A percentile compares a stretch with the other conserved stretches of the same genome.
Conservation (phyloP, 768 basidiomycete genomes). For the Pleurotus ostreatus region DNA sequence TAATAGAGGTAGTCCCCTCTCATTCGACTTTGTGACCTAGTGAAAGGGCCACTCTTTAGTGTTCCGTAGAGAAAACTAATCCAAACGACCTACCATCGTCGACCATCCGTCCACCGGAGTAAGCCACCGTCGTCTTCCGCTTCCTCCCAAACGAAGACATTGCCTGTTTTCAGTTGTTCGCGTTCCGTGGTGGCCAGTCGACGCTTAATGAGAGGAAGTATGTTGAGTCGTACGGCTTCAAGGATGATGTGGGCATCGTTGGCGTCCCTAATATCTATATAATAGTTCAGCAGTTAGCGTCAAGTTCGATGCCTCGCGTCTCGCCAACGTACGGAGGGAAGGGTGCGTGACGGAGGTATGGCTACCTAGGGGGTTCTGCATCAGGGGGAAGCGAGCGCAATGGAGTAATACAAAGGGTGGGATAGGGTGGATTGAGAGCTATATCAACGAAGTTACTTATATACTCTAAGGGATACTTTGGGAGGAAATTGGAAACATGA, state of each 20-base stretch:
- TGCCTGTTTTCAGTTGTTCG: constrained; percentile 48
- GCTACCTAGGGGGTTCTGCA: background rate
- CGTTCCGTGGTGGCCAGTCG: constrained; percentile 48
- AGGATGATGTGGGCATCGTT: constrained; percentile 54
- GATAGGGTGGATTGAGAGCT: background rate
- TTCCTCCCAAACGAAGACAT: constrained; percentile 68
- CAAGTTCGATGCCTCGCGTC: background rate
- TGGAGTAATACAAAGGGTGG: background rate
- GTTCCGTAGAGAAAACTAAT: background rate
- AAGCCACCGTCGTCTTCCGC: constrained; percentile 47
- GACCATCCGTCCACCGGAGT: constrained; percentile 62
- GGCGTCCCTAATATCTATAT: constrained; percentile 54
- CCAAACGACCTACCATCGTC: constrained; percentile 41
- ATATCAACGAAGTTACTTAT: background rate
- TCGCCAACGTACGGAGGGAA: constrained; percentile 16
- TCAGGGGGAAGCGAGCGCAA: background rate
- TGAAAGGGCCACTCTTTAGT: background rate
- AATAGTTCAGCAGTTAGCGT: background rate
- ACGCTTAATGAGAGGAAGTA: constrained; percentile 52
- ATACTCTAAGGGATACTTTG: constrained; percentile 1
- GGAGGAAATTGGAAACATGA: background rate
- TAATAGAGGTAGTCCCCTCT: constrained; percentile 61
- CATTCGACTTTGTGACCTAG: constrained; percentile 65
- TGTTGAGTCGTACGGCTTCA: constrained; percentile 53
- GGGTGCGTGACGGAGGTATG: constrained; percentile 16